These are phyloP conservation scores for Scopulariopsis brevicaulis DNA, from an alignment of 2,329 filamentous ascomycete species.

Conservation along the genomic window DNA sequence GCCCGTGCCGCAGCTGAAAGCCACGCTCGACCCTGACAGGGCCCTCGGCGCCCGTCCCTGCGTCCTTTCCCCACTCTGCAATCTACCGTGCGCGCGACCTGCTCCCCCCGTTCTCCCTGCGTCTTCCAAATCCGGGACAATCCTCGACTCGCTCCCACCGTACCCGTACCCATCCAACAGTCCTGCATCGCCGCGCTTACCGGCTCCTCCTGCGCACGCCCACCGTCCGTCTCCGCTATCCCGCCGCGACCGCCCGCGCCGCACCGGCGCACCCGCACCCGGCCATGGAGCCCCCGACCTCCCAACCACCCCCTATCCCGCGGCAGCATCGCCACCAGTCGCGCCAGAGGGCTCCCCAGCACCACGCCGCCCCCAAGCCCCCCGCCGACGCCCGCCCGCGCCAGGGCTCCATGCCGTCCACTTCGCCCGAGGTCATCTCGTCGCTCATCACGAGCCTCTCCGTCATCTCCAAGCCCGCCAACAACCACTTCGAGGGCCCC, in stretches of 20 bases:
- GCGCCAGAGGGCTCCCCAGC: constrained; percentile 9
- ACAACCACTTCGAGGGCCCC: constrained; percentile 56
- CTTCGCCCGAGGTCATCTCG: constrained; percentile 58
- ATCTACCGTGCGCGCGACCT: background rate
- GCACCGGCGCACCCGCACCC: background rate
- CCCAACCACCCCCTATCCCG: constrained; percentile 9
- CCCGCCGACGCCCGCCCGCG: background rate
- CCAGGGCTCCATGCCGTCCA: constrained; percentile 22
- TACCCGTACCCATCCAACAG: background rate
- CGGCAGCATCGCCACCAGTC: constrained; percentile 9
- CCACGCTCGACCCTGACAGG: background rate
- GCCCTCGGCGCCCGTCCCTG: background rate
- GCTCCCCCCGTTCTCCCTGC: background rate
- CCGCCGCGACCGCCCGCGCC: background rate
- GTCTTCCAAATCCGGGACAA: background rate
- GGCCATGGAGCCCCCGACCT: constrained; percentile 8
- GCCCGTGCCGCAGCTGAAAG: background rate
- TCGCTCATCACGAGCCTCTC: constrained; percentile 59
- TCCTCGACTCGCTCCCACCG: background rate
- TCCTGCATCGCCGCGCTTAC: background rate
- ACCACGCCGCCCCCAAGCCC: background rate
- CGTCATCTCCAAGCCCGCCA: constrained; percentile 56
- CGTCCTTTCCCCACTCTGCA: background rate
- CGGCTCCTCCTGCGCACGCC: background rate
- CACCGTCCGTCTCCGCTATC: background rate